Percentiles rank a stretch among this genome's conserved stretches.
These are phyloP conservation scores for Suhomyces wounanorum DNA, from an alignment of 1,139 yeast genomes.

Conservation along the genomic window DNA sequence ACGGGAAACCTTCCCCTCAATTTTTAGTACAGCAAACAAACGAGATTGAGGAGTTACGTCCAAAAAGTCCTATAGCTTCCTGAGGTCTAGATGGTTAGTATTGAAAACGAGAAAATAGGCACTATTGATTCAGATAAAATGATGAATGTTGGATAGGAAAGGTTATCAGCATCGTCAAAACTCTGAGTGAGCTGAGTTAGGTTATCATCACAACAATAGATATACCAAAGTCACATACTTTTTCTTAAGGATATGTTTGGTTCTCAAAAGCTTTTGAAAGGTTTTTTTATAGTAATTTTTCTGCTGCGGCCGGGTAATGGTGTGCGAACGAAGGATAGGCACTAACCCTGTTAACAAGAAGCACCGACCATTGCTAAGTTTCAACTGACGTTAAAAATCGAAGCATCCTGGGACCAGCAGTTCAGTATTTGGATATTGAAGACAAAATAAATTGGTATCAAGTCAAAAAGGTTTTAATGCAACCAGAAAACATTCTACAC, in stretches of 20 bases:
- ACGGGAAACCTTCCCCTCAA: constrained; percentile 31
- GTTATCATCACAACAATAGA: constrained; percentile 47
- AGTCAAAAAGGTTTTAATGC: no score
- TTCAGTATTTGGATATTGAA: no score
- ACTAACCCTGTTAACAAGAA: neutral
- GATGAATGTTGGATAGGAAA: constrained; percentile 50
- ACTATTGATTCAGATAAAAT: constrained; percentile 25
- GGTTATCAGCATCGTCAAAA: constrained; percentile 50
- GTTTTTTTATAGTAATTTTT: neutral
- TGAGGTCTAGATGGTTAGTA: constrained; percentile 11
- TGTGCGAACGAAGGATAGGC: neutral
- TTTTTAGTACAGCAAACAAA: constrained; percentile 59
- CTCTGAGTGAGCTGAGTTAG: constrained; percentile 60
- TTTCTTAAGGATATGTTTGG: neutral
- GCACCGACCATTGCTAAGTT: neutral
- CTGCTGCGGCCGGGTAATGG: constrained; percentile 12
- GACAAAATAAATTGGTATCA: no score
- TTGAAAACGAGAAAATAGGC: neutral
- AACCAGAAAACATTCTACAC: no score
- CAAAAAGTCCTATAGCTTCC: constrained; percentile 64
- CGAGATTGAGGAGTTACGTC: constrained; percentile 79
- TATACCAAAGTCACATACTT: constrained; percentile 13
- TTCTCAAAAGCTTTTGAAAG: neutral
- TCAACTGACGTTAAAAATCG: no score
- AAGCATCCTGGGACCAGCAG: no score